Conservation (phyloP, 768 basidiomycete species). For the Boletus fagicola region DNA sequence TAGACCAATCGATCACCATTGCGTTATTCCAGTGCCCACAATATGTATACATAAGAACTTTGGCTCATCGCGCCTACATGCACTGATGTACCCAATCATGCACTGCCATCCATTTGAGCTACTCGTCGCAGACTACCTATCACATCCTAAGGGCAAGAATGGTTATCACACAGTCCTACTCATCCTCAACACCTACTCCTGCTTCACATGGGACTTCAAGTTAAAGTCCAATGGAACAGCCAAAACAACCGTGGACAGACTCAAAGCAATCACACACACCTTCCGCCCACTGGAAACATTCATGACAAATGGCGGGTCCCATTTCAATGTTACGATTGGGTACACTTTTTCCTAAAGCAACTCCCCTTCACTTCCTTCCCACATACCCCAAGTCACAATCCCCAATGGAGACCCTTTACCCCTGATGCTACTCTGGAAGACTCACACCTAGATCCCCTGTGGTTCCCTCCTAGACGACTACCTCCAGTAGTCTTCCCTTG, state of each 20-base stretch:
- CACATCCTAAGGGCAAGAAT: constrained; percentile 34
- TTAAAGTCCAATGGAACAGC: constrained; percentile 28
- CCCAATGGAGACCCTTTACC: too few species aligned
- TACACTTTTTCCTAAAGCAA: too few species aligned
- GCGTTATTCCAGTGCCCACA: constrained; percentile 20
- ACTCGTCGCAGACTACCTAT: constrained; percentile 33
- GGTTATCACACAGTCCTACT: constrained; percentile 31
- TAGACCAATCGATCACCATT: constrained; percentile 8
- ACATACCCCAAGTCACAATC: too few species aligned
- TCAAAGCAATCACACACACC: too few species aligned
- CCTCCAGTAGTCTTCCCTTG: too few species aligned
- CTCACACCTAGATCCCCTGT: too few species aligned
- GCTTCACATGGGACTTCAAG: constrained; percentile 32
- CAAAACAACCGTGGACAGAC: constrained; percentile 22
- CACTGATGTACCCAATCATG: constrained; percentile 38
- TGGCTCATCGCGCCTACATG: constrained; percentile 16
- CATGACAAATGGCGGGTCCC: too few species aligned
- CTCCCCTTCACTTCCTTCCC: too few species aligned
- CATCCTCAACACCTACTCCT: constrained; percentile 28
- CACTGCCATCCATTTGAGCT: constrained; percentile 35
- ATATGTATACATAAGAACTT: constrained; percentile 29
- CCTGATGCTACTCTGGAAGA: too few species aligned
- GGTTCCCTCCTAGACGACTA: too few species aligned
- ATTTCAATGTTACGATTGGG: too few species aligned
- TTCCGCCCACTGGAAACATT: too few species aligned